Conservation (phyloP, 495 filamentous ascomycete species). For the Neurospora sp. region DNA sequence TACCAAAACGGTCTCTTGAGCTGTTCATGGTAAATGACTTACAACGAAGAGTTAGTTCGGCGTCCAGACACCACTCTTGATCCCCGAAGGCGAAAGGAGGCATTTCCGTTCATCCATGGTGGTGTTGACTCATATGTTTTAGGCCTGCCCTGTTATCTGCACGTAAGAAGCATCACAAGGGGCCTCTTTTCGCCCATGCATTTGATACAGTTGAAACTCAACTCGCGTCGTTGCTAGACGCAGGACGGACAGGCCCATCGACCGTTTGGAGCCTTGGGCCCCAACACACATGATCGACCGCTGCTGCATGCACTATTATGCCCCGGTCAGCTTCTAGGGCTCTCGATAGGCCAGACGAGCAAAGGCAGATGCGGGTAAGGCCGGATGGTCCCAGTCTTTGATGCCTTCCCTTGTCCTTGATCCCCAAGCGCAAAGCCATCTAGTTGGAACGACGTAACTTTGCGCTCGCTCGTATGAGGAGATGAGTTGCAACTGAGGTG, state of each 20-base stretch:
- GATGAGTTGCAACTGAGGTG: background rate
- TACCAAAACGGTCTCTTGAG: background rate
- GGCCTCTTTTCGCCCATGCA: background rate
- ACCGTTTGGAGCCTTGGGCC: background rate
- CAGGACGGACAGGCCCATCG: background rate
- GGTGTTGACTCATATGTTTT: background rate
- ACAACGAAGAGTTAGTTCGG: background rate
- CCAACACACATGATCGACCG: constrained; percentile 21
- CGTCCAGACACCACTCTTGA: background rate
- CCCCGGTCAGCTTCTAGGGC: background rate
- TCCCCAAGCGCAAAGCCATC: background rate
- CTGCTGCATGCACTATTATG: constrained; percentile 14
- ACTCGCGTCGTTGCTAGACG: background rate
- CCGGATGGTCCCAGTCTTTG: background rate
- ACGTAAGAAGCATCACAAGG: background rate
- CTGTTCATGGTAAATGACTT: background rate
- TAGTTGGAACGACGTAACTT: background rate
- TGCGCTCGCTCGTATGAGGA: background rate
- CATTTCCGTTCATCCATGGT: background rate
- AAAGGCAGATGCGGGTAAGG: background rate
- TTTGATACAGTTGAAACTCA: background rate
- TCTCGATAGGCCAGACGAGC: background rate
- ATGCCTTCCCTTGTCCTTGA: background rate
- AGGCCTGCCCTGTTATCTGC: background rate
- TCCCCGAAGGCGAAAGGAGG: background rate